Conservation (phyloP, 2,329 filamentous ascomycete species). For the Fusarium virguliforme region DNA sequence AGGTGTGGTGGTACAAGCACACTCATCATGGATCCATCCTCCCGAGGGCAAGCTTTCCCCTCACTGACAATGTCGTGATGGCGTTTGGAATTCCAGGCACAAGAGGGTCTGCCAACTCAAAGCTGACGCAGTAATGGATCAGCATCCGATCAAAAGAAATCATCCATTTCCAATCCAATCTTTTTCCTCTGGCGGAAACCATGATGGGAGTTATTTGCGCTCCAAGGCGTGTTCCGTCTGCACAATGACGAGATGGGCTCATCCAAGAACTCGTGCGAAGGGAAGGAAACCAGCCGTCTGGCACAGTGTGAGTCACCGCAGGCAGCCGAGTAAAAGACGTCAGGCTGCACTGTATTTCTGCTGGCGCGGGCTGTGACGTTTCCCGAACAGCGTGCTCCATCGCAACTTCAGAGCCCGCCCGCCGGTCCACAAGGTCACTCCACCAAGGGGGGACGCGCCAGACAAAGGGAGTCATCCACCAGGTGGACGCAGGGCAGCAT, state of each 20-base stretch:
- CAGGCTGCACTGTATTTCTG: conserved; percentile 21
- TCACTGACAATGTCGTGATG: conserved; percentile 17
- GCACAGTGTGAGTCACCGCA: conserved; percentile 11
- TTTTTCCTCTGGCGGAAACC: conserved; percentile 17
- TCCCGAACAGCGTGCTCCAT: conserved; percentile 14
- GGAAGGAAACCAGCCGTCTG: conserved; percentile 28
- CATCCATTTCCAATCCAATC: conserved; percentile 13
- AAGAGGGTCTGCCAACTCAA: conserved; percentile 4
- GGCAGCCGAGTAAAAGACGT: conserved; percentile 12
- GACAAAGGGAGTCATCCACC: conserved; percentile 38
- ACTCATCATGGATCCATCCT: conserved; percentile 3
- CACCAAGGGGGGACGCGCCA: conserved; percentile 36
- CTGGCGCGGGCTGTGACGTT: background rate
- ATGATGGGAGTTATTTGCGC: conserved; percentile 2
- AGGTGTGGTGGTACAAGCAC: conserved; percentile 17
- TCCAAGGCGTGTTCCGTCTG: conserved; percentile 26
- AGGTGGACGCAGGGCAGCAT: conserved; percentile 38
- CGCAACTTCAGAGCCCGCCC: conserved; percentile 20
- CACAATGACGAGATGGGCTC: conserved; percentile 40
- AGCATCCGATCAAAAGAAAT: conserved; percentile 18
- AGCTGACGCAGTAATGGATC: conserved; percentile 27
- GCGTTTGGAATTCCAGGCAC: conserved; percentile 13
- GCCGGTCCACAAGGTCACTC: conserved; percentile 28
- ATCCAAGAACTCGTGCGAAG: conserved; percentile 27
- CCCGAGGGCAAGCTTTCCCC: background rate